Evolutionary conservation across 208 protist species (phyloP), one percentile per base, ranked within the genome.

Genomic region (Borovskyia barvae): DNA sequence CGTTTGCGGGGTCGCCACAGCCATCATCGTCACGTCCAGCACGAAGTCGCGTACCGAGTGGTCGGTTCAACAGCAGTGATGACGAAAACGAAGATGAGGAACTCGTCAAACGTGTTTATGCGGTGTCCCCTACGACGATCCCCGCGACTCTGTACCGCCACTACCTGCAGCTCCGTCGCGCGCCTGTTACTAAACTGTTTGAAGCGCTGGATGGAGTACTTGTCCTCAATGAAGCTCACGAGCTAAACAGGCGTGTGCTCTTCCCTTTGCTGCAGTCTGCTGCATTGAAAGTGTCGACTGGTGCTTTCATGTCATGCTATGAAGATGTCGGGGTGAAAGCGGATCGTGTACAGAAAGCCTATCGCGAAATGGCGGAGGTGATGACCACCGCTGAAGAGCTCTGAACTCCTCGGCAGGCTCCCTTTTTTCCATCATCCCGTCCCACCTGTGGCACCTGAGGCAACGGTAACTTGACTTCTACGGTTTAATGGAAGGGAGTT

Each of bases 271-370:
- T 95, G 9, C 73, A 72, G 30, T 90, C 81, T 0, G 85, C 89
- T n/a, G 76, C 81, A 26, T 46, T 93, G 50, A 95, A 95, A 59
- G 83, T 91, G 46, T 74, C 82, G 39, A 66, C 77, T 12, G 84
- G 85, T 17, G 89, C 89, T 8, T 95, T 91, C 54, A 59, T 92
- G 51, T 72, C 70, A n/a, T 73, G 77, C 6, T 93, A 90, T 60
- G 65, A 81, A 43, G 82, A 87, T n/a, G 70, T 80, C 8, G 89
- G 89, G 5, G 71, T 92, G 17, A 49, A 68, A 41, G 37, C 70
- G 0, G 75, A 82, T 43, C 66, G 58, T 0, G 83, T 95, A 46
- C 57, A 68, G 46, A 62, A 62, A 24, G 85, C 88, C 1, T 86
- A 87, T 49, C 76, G 59, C 19, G 71, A 80, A 15, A 75, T 92